Percentiles rank a stretch among this genome's conserved stretches.
Conservation (phyloP, 495 filamentous ascomycete species). For the Glutinoglossum americanum region DNA sequence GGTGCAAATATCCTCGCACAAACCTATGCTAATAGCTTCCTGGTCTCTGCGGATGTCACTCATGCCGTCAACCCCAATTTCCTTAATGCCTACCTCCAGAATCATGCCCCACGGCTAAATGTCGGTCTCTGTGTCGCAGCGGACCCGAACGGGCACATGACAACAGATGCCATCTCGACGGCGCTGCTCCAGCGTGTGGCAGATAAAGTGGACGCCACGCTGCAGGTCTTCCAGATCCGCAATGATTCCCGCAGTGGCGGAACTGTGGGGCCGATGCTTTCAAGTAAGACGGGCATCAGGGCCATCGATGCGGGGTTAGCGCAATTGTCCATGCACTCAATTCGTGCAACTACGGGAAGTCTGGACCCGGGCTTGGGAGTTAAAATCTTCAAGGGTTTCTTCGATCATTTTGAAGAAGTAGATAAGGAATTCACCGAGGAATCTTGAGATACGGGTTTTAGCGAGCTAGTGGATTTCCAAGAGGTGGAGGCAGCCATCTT, state of each 20-base stretch:
- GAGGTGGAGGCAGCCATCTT: too few relatives aligned
- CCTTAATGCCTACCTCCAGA: slow-evolving; percentile 52
- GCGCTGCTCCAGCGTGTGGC: slow-evolving; percentile 56
- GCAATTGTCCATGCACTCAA: slow-evolving; percentile 86
- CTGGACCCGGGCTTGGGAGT: slow-evolving; percentile 78
- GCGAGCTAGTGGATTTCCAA: too few relatives aligned
- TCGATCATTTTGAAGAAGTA: slow-evolving; percentile 70
- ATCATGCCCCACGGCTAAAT: slow-evolving; percentile 78
- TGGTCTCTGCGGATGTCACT: slow-evolving; percentile 80
- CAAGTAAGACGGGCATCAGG: slow-evolving; percentile 55
- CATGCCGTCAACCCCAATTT: slow-evolving; percentile 96
- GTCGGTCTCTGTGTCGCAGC: slow-evolving; percentile 62
- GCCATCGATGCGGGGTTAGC: slow-evolving; percentile 80
- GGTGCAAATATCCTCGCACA: slow-evolving; percentile 35
- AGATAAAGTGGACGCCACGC: slow-evolving; percentile 37
- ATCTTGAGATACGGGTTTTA: neutral
- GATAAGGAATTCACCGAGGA: slow-evolving; percentile 59
- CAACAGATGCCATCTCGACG: slow-evolving; percentile 57
- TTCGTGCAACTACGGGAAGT: slow-evolving; percentile 73
- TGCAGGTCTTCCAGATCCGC: slow-evolving; percentile 87
- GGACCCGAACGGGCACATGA: slow-evolving; percentile 63
- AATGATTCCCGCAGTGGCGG: slow-evolving; percentile 78
- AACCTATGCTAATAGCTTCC: slow-evolving; percentile 81
- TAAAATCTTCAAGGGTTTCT: slow-evolving; percentile 73
- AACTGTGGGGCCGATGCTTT: slow-evolving; percentile 88